Percentiles rank a stretch among this genome's conserved stretches.
These are phyloP conservation scores for Penicillium atrosanguineum DNA, from an alignment of 495 filamentous ascomycete genomes.

Conservation along the genomic window DNA sequence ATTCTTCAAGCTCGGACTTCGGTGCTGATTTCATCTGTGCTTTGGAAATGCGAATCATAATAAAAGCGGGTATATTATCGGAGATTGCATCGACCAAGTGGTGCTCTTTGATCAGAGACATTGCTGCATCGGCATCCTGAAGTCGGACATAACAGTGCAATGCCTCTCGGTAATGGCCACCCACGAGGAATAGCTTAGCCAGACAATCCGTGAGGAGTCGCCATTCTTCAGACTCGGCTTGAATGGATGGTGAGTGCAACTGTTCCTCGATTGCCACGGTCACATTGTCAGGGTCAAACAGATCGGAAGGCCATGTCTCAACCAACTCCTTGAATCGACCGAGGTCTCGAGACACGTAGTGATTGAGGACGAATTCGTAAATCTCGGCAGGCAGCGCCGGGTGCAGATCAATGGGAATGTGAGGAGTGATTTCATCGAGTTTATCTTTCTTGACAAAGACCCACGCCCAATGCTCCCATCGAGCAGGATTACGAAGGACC, in stretches of 20 bases:
- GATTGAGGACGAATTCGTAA: constrained; percentile 80
- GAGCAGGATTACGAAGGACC: constrained; percentile 70
- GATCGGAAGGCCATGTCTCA: constrained; percentile 76
- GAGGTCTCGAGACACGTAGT: constrained; percentile 76
- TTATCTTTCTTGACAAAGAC: constrained; percentile 79
- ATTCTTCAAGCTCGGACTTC: constrained; percentile 67
- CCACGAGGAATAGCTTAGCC: constrained; percentile 77
- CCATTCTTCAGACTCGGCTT: constrained; percentile 78
- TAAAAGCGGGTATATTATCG: constrained; percentile 85
- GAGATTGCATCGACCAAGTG: constrained; percentile 81
- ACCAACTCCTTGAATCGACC: constrained; percentile 72
- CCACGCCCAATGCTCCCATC: constrained; percentile 96
- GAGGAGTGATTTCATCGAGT: constrained; percentile 82
- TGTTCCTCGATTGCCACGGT: constrained; percentile 70
- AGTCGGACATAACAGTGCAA: constrained; percentile 83
- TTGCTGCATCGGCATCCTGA: constrained; percentile 86
- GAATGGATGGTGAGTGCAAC: constrained; percentile 64
- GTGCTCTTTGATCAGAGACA: constrained; percentile 78
- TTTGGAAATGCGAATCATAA: constrained; percentile 78
- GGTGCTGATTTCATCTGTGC: constrained; percentile 65
- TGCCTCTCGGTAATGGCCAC: constrained; percentile 76
- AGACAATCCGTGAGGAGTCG: constrained; percentile 76
- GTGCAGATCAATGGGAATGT: constrained; percentile 73
- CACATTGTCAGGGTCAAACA: constrained; percentile 73
- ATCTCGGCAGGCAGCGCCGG: constrained; percentile 77